phyloP scores from a whole-genome alignment of 2,329 filamentous ascomycete species.

The Dendryphion nanum region DNA sequence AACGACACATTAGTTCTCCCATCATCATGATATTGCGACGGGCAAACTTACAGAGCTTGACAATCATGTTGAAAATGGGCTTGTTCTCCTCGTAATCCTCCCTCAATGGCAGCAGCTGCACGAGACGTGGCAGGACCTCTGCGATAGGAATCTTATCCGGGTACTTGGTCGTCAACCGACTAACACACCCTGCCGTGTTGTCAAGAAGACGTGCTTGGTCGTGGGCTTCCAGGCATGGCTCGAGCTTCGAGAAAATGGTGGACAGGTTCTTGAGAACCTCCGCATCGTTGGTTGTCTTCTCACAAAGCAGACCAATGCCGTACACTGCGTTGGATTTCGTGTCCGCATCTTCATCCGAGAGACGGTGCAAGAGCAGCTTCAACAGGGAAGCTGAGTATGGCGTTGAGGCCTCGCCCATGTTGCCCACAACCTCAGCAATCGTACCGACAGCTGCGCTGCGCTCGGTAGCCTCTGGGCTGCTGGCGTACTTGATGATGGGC shows the following conservation, averaged over 20 bases:
- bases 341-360: conserved; percentile 85
- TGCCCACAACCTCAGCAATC: conserved; percentile 84
- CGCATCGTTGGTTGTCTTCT: conserved; percentile 72
- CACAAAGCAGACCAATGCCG: conserved; percentile 79
- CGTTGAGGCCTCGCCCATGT: conserved; percentile 79
- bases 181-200: conserved; percentile 89
- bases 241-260: conserved; percentile 78
- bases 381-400: conserved; percentile 76
- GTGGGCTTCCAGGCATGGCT: conserved; percentile 75
- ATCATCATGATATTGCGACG: no score
- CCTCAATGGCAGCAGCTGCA: conserved; percentile 78
- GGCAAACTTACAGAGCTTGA: conserved; percentile 69
- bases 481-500: conserved; percentile 82
- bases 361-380: conserved; percentile 78
- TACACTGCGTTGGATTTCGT: conserved; percentile 96
- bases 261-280: conserved; percentile 74
- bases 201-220: conserved; percentile 83
- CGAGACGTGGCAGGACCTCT: conserved; percentile 77
- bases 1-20: background rate
- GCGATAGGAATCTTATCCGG: conserved; percentile 77
- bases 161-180: conserved; percentile 87
- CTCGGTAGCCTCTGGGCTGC: conserved; percentile 81
- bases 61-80: conserved; percentile 87
- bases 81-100: conserved; percentile 97
- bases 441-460: conserved; percentile 88